Conservation (phyloP, 768 basidiomycete genomes). For the Termitomyces sp. region DNA sequence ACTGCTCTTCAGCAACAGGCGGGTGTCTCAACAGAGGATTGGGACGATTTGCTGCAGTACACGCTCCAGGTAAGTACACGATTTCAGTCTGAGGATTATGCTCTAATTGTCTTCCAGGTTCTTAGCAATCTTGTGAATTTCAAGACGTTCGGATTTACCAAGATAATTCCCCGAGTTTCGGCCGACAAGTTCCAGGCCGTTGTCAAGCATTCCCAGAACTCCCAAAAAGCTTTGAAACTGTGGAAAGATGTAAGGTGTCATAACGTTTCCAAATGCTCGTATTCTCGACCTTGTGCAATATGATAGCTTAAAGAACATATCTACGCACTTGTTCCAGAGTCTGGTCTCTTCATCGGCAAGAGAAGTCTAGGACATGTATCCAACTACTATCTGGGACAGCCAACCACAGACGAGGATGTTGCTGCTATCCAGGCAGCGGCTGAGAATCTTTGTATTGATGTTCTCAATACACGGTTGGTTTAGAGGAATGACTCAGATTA, state of each 20-base stretch:
- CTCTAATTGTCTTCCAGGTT: constrained; percentile 29
- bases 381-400: constrained; percentile 81
- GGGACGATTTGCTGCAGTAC: constrained; percentile 72
- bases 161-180: constrained; percentile 74
- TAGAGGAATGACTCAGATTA: background rate
- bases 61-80: constrained; percentile 56
- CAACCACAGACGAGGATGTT: constrained; percentile 75
- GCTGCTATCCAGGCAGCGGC: constrained; percentile 70
- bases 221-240: constrained; percentile 48
- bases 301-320: constrained; percentile 70
- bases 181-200: constrained; percentile 60
- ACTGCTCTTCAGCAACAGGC: constrained; percentile 48
- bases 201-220: constrained; percentile 58
- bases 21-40: constrained; percentile 55
- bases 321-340: constrained; percentile 63
- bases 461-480: constrained; percentile 76
- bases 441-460: constrained; percentile 71
- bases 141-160: constrained; percentile 81
- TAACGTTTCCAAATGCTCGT: background rate
- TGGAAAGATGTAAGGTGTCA: constrained; percentile 52
- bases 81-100: background rate
- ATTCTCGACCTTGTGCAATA: background rate
- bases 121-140: constrained; percentile 71
- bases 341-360: constrained; percentile 75
- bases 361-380: constrained; percentile 73